A percentile compares a stretch with the other conserved stretches of the same genome.
These are phyloP conservation scores for Hawksworthiomyces lignivorus DNA, from an alignment of 2,329 filamentous ascomycete species.

Conservation along the genomic window DNA sequence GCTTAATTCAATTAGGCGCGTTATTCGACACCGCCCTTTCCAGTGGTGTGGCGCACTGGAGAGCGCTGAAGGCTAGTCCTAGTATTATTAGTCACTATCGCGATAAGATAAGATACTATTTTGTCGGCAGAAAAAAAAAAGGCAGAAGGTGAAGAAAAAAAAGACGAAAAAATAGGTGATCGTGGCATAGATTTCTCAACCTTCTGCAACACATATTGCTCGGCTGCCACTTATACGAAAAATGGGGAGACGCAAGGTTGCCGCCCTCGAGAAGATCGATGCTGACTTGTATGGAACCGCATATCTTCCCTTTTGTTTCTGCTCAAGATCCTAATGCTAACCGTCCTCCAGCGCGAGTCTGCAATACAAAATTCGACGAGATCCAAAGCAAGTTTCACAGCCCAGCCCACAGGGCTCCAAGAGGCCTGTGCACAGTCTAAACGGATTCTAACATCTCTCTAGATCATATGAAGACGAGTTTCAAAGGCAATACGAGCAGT, in stretches of 20 bases:
- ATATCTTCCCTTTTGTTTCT: conserved; percentile 1
- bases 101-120: conserved; percentile 9
- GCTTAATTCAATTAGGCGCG: too few relatives aligned
- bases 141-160: conserved; percentile 1
- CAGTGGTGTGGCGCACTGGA: too few relatives aligned
- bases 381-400: conserved; percentile 57
- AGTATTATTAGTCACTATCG: too few relatives aligned
- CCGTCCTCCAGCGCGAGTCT: conserved; percentile 59
- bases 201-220: background rate
- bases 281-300: conserved; percentile 61
- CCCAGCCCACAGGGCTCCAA: too few relatives aligned
- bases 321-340: conserved; percentile 19
- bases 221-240: background rate
- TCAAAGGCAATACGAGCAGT: conserved; percentile 78
- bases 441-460: conserved; percentile 4
- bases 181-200: background rate
- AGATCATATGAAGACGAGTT: conserved; percentile 75
- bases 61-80: too few relatives aligned
- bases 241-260: conserved; percentile 84
- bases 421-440: background rate
- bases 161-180: background rate
- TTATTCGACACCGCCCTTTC: too few relatives aligned
- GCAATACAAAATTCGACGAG: conserved; percentile 70
- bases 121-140: background rate
- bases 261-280: conserved; percentile 90